Conservation (phyloP, 768 basidiomycete species). For the Sporobolomyces phaffii region DNA sequence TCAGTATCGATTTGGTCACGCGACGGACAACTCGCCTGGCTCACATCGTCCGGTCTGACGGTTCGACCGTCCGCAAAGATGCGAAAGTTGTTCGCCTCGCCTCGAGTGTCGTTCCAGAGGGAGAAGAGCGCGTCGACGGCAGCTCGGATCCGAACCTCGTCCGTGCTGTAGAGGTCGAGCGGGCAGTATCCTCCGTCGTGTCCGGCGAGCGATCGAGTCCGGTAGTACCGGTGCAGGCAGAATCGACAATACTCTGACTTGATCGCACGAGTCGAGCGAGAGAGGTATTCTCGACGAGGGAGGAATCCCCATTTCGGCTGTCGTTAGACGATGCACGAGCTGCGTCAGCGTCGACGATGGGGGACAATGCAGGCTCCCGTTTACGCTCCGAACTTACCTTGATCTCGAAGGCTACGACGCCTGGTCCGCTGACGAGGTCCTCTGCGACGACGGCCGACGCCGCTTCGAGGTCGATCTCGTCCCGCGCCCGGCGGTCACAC, state of each 20-base stretch:
- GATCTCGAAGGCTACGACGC: constrained; percentile 70
- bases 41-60: not conserved
- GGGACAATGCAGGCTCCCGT: too few relatives aligned
- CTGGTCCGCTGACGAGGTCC: constrained; percentile 61
- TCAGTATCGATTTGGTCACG: not conserved
- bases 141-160: constrained; percentile 56
- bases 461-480: constrained; percentile 57
- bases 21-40: too few relatives aligned
- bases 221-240: constrained; percentile 72
- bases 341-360: not conserved
- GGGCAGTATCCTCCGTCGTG: constrained; percentile 61
- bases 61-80: constrained; percentile 61
- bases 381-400: too few relatives aligned
- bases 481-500: constrained; percentile 53
- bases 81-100: constrained; percentile 72
- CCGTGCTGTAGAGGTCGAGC: constrained; percentile 76
- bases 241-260: constrained; percentile 78
- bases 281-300: constrained; percentile 63
- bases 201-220: constrained; percentile 41
- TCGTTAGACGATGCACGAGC: not conserved
- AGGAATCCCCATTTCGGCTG: constrained; percentile 98
- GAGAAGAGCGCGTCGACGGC: constrained; percentile 69
- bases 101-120: constrained; percentile 59
- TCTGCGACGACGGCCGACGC: constrained; percentile 67
- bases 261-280: constrained; percentile 54